Evolutionary conservation across 2,329 filamentous ascomycete genomes (phyloP), one percentile per base, ranked within the genome.

Genomic region (Exophiala sp.): DNA sequence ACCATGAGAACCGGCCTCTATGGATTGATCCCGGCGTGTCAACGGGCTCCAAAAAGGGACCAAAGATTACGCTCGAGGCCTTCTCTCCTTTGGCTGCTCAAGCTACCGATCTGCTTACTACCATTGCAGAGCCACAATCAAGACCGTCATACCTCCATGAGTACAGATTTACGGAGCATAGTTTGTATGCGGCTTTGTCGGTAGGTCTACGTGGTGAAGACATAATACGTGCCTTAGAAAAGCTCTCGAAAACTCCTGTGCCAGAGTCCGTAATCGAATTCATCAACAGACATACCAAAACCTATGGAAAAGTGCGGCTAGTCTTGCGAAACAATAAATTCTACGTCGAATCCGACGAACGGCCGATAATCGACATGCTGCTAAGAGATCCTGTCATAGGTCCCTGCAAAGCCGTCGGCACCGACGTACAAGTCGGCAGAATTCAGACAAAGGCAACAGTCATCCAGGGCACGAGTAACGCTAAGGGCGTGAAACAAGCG

Each of bases 281-380:
- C 69, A 92, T 87, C 61, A 78, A 92, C 61, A 84, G 84, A 57
- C 94, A 90, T 59, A 95, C 91, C 5, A 85, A 89, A 60, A 94
- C 89, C 48, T 97, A 94, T 68, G 94, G 94, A 61, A 97, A 96
- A 72, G 91, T 96, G 51, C 94, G 96, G 70, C 82, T 97, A 49
- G 94, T 97, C 41, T 72, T 97, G 59, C 95, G 96, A 70, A 88
- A 96, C 65, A 97, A 92, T 59, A 88, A 89, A 62, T 96, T 95
- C 71, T 96, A 88, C 64, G 85, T 97, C 57, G 94, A 99, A 72
- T 96, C 89, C 65, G 86, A 88, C 16, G 92, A 97, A 69, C 87
- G 91, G 10, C 80, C 85, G 9, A 88, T 96, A 68, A 78, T 97
- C 53, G 90, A 96, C 70, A 87, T 82, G 65, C 78, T 97, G n/a